Evolutionary conservation across 495 filamentous ascomycete species (phyloP).

Genomic region (Xylaria intraflava): DNA sequence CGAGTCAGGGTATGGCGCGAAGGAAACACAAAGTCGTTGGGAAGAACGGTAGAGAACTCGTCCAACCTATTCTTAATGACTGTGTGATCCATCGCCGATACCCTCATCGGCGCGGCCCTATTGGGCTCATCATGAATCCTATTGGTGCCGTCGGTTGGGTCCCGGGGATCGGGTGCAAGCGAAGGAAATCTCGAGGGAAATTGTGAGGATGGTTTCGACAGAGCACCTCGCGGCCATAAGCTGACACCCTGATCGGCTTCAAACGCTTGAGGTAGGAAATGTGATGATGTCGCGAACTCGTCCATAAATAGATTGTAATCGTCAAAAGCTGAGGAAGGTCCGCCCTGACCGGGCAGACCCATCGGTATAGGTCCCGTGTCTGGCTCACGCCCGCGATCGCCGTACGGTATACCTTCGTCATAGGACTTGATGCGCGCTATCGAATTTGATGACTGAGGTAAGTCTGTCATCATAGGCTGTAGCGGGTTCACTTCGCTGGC

Average conservation of each 20-base stretch:
- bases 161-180: slow-evolving; percentile 56
- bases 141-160: slow-evolving; percentile 42
- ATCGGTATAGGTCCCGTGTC: slow-evolving; percentile 35
- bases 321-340: slow-evolving; percentile 31
- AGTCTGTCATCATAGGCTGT: slow-evolving; percentile 41
- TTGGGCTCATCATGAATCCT: slow-evolving; percentile 37
- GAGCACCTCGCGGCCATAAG: slow-evolving; percentile 37
- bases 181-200: slow-evolving; percentile 66
- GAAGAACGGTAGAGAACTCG: slow-evolving; percentile 61
- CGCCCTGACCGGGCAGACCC: slow-evolving; percentile 33
- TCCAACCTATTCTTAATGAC: slow-evolving; percentile 56
- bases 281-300: slow-evolving; percentile 41
- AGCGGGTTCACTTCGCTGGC: slow-evolving; percentile 43
- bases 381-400: slow-evolving; percentile 35
- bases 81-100: slow-evolving; percentile 56
- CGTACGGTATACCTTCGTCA: slow-evolving; percentile 37
- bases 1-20: slow-evolving; percentile 59
- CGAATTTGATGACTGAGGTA: slow-evolving; percentile 30
- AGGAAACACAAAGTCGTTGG: slow-evolving; percentile 57
- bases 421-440: slow-evolving; percentile 41
- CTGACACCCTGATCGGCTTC: slow-evolving; percentile 42
- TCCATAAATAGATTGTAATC: slow-evolving; percentile 50
- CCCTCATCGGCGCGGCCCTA: slow-evolving; percentile 53
- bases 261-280: slow-evolving; percentile 42
- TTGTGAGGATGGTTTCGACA: slow-evolving; percentile 51